Percentiles rank a stretch among this genome's conserved stretches.
phyloP scores from a whole-genome alignment of 2,329 filamentous ascomycete genomes.

The Fusarium dimerum region DNA sequence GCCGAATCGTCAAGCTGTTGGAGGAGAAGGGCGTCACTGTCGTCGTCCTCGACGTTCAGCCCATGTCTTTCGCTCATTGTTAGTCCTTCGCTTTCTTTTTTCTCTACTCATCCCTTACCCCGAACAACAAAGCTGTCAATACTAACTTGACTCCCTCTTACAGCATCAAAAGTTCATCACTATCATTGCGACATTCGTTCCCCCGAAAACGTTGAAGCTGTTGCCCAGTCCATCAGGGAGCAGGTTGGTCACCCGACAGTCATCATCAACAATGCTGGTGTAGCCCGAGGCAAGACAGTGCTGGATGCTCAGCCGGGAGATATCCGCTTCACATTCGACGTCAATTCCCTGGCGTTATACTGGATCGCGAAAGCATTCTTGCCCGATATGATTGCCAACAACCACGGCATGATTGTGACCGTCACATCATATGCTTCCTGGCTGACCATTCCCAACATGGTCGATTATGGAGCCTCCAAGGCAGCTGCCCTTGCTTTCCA shows the following conservation, averaged over 20 bases:
- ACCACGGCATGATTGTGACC: constrained; percentile 75
- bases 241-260: constrained; percentile 66
- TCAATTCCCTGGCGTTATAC: constrained; percentile 70
- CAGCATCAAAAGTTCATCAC: constrained; percentile 59
- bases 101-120: constrained; percentile 1
- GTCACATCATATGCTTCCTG: constrained; percentile 66
- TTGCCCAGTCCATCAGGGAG: constrained; percentile 53
- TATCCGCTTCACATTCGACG: constrained; percentile 68
- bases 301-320: constrained; percentile 58
- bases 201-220: constrained; percentile 50
- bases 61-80: constrained; percentile 55
- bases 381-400: constrained; percentile 59
- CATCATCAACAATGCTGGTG: constrained; percentile 72
- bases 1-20: constrained; percentile 64
- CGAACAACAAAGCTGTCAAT: neutral
- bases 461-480: constrained; percentile 69
- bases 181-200: constrained; percentile 72
- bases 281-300: constrained; percentile 62
- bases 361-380: constrained; percentile 68
- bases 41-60: constrained; percentile 70
- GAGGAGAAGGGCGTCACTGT: constrained; percentile 66
- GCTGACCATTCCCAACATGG: constrained; percentile 60
- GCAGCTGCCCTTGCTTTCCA: constrained; percentile 68
- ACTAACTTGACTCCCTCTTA: constrained; percentile 9
- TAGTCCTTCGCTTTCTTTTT: constrained; percentile 21